Evolutionary conservation across 2,329 filamentous ascomycete genomes (phyloP), one percentile per base, ranked within the genome.

Genomic region (Mariannaea elegans): DNA sequence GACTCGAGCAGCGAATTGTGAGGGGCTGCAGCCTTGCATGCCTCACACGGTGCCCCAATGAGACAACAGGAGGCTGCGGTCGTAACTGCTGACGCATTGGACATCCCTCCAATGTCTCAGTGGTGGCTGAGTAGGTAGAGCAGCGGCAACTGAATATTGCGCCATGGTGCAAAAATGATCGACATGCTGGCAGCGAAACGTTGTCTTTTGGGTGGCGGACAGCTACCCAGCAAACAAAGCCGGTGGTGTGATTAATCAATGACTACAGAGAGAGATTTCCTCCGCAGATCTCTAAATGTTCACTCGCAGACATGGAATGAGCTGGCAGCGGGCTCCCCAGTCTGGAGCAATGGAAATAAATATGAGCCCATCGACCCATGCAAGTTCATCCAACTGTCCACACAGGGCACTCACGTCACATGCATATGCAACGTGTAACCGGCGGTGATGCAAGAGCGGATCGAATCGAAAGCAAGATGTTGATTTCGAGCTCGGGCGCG

Each of bases 11-110:
- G n/a, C n/a, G n/a, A n/a, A n/a, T n/a, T n/a, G n/a, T 24, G 32
- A 34, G 23, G 41, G 41, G 27, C n/a, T 29, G n/a, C 44, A 49
- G 36, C 49, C 44, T 53, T 38, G 38, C 27, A 34, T 27, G 4
- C 21, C n/a, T 42, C 42, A 24, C 10, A 18, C 4, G 13, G 23
- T 13, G 18, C 41, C 47, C 27, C 36, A 49, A 59, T 38, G 39
- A 38, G 45, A 14, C 31, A 44, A 4, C 21, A 31, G 5, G 38
- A 55, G 44, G 45, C 31, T 55, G 50, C n/a, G 18, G 44, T 54
- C 50, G 56, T 49, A 59, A 49, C 16, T 36, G 56, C 45, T 59
- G 50, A 59, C 50, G 56, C 50, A 55, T 50, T 12, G 10, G 27
- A 34, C 56, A 59, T 38, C 50, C 50, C 23, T 50, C 38, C 45